These are phyloP conservation scores for Raddia distichophylla DNA, from an alignment of 176 grass and related monocot species.

Conservation along the genomic window DNA sequence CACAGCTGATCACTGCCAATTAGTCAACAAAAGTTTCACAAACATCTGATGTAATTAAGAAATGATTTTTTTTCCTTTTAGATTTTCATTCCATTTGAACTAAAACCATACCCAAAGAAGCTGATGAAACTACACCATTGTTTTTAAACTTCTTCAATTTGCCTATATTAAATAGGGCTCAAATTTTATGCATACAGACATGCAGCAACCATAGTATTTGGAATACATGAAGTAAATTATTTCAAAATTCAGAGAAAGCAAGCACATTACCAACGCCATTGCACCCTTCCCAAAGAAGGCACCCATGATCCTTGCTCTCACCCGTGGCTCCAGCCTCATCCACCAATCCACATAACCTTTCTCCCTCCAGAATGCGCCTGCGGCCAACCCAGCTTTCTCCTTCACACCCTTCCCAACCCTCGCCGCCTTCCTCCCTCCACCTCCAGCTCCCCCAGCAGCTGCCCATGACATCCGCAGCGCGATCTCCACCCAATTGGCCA, in stretches of 20 bases:
- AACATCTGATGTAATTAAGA: neutral
- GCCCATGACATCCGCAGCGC: slow-evolving; percentile 76
- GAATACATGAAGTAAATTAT: slow-evolving; percentile 8
- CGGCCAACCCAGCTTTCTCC: slow-evolving; percentile 75
- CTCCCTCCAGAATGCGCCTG: slow-evolving; percentile 90
- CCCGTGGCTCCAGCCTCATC: slow-evolving; percentile 64
- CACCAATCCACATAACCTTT: slow-evolving; percentile 97
- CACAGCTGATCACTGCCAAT: neutral
- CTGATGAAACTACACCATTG: neutral
- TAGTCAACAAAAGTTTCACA: slow-evolving; percentile 17
- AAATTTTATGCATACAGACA: slow-evolving; percentile 28
- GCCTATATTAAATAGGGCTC: neutral
- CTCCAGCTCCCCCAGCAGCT: slow-evolving; percentile 42
- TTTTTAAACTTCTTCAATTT: neutral
- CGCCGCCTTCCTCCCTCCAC: slow-evolving; percentile 55
- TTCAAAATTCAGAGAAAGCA: slow-evolving; percentile 34
- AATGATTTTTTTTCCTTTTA: neutral
- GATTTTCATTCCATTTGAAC: neutral
- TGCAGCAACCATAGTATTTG: slow-evolving; percentile 1
- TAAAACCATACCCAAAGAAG: slow-evolving; percentile 20
- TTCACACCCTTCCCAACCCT: slow-evolving; percentile 64
- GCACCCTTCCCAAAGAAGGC: slow-evolving; percentile 77
- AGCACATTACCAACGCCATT: slow-evolving; percentile 64
- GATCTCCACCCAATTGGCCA: slow-evolving; percentile 80
- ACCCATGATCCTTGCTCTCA: slow-evolving; percentile 59